A percentile compares a stretch with the other conserved stretches of the same genome.
Evolutionary conservation across 139 green algal species (phyloP).

Genomic region (Chlamydomonas eustigma): DNA sequence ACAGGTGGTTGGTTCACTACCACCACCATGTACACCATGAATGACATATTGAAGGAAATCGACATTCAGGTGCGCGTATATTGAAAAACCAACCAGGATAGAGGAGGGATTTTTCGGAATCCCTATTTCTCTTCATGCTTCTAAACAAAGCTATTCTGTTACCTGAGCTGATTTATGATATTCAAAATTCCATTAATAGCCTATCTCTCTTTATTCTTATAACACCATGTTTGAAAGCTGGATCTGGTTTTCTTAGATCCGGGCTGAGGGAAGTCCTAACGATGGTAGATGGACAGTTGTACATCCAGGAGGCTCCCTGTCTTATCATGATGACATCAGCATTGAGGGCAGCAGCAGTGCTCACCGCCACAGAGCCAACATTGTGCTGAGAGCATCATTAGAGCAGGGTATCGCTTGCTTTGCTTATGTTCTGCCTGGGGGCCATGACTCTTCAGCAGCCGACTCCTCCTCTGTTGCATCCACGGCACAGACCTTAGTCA

Average conservation of each 20-base stretch:
- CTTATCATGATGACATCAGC: conserved; percentile 1
- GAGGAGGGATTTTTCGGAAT: no score
- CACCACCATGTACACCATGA: conserved; percentile 31
- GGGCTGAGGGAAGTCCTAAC: neutral
- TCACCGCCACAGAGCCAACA: neutral
- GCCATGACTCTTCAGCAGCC: neutral
- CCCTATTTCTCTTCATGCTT: no score
- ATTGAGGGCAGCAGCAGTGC: neutral
- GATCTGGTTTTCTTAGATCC: no score
- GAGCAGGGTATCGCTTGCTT: conserved; percentile 3
- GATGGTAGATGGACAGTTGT: neutral
- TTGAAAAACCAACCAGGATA: neutral
- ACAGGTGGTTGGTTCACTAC: conserved; percentile 21
- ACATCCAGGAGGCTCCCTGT: no score
- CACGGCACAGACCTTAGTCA: neutral
- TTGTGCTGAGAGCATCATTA: neutral
- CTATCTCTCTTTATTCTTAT: no score
- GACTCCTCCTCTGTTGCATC: neutral
- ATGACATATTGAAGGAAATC: conserved; percentile 22
- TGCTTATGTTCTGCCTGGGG: neutral
- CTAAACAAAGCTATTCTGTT: no score
- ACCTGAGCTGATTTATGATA: no score
- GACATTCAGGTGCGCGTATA: conserved; percentile 15
- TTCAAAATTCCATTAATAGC: no score
- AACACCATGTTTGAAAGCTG: no score